These are phyloP conservation scores for Dissoconium aciculare DNA, from an alignment of 2,329 filamentous ascomycete genomes.

Conservation along the genomic window DNA sequence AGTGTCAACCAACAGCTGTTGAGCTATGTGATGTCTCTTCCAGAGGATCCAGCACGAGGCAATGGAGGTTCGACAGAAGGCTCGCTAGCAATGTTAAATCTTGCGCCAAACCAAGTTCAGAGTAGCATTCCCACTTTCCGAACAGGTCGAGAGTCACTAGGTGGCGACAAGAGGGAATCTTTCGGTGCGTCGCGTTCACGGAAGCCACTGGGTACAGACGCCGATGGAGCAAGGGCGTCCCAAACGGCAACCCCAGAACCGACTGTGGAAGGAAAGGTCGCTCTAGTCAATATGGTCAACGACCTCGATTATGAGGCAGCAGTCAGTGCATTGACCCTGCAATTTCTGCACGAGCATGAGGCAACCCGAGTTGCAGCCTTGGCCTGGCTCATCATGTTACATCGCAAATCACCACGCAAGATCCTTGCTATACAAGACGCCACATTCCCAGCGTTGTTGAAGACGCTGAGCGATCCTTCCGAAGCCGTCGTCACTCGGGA, in stretches of 20 bases:
- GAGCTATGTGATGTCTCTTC: slow-evolving; percentile 84
- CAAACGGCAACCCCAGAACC: slow-evolving; percentile 16
- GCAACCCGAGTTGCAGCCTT: slow-evolving; percentile 85
- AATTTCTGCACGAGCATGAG: slow-evolving; percentile 95
- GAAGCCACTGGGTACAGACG: neutral
- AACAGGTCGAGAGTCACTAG: slow-evolving; percentile 5
- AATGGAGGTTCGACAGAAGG: slow-evolving; percentile 7
- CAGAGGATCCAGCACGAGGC: slow-evolving; percentile 41
- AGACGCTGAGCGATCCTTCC: slow-evolving; percentile 87
- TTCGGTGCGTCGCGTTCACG: slow-evolving; percentile 5
- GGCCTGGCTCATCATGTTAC: slow-evolving; percentile 95
- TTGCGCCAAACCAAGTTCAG: neutral
- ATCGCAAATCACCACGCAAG: slow-evolving; percentile 84
- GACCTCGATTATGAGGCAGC: slow-evolving; percentile 94
- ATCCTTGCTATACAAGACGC: slow-evolving; percentile 85
- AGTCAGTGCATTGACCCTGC: slow-evolving; percentile 78
- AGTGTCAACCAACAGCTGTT: slow-evolving; percentile 83
- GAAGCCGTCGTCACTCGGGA: slow-evolving; percentile 94
- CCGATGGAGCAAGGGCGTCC: slow-evolving; percentile 18
- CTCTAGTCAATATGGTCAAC: slow-evolving; percentile 35
- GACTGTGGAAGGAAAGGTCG: slow-evolving; percentile 23
- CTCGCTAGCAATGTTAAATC: slow-evolving; percentile 1
- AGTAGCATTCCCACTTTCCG: slow-evolving; percentile 4
- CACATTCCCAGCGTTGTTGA: slow-evolving; percentile 87
- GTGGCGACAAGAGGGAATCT: slow-evolving; percentile 13